Conservation (phyloP, 495 filamentous ascomycete genomes). For the Aspergillus sclerotioniger region DNA sequence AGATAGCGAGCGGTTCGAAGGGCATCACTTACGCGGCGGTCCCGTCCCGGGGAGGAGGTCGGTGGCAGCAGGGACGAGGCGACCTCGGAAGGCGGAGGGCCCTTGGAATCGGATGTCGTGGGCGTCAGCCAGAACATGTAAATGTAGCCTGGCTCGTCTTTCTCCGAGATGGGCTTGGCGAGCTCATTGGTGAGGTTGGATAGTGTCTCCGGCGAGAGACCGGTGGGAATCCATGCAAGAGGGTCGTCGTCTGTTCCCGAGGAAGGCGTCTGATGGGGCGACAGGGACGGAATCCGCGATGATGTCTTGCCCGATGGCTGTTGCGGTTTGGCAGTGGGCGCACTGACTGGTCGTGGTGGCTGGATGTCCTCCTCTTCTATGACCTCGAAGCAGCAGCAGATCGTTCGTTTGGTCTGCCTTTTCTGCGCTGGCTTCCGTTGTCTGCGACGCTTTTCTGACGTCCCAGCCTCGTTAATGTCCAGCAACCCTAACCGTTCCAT, state of each 20-base stretch:
- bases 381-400: constrained; percentile 41
- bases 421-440: constrained; percentile 21
- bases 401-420: constrained; percentile 19
- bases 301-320: background rate
- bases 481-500: constrained; percentile 75
- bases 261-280: constrained; percentile 5
- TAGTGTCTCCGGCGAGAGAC: constrained; percentile 61
- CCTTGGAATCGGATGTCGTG: constrained; percentile 35
- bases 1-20: constrained; percentile 52
- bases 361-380: constrained; percentile 20
- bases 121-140: constrained; percentile 94
- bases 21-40: constrained; percentile 64
- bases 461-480: constrained; percentile 46
- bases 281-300: constrained; percentile 8
- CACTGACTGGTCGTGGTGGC: background rate
- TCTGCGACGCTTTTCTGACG: constrained; percentile 12
- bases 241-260: constrained; percentile 20
- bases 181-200: constrained; percentile 70
- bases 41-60: constrained; percentile 37
- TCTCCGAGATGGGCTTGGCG: constrained; percentile 71
- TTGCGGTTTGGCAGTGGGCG: constrained; percentile 11
- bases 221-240: constrained; percentile 64
- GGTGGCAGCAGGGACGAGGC: constrained; percentile 58
- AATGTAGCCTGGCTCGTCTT: constrained; percentile 88
- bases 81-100: constrained; percentile 53